Percentiles rank a stretch among this genome's conserved stretches.
Evolutionary conservation across 352 stramenopile genomes (phyloP).

Genomic region (Thalassiosira mediterranea): DNA sequence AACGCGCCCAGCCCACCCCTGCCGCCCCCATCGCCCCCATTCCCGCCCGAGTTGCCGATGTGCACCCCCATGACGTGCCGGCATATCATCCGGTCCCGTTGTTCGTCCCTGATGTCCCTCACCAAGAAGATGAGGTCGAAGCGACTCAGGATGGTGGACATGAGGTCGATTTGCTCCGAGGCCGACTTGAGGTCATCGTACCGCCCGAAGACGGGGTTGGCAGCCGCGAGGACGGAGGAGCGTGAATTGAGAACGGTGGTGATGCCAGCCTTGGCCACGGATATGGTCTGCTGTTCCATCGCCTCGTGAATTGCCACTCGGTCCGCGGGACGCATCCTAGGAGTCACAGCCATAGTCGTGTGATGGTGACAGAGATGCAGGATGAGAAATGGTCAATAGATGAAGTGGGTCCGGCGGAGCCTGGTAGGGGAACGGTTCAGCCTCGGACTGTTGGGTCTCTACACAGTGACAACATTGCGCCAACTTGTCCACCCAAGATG

Average conservation of each 20-base stretch:
- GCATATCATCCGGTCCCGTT: slow-evolving; percentile 94
- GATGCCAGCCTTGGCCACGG: slow-evolving; percentile 98
- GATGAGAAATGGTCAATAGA: no score
- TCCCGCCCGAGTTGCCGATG: slow-evolving; percentile 85
- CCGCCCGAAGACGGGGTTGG: slow-evolving; percentile 97
- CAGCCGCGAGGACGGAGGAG: slow-evolving; percentile 85
- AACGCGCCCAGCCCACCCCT: slow-evolving; percentile 31
- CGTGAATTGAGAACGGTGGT: slow-evolving; percentile 97
- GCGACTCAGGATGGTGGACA: slow-evolving; percentile 97
- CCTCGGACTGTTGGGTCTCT: no score
- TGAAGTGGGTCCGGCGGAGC: no score
- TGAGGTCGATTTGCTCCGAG: slow-evolving; percentile 98
- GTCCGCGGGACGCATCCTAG: slow-evolving; percentile 86
- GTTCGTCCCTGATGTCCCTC: slow-evolving; percentile 96
- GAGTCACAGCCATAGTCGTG: no score
- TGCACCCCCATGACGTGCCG: slow-evolving; percentile 98
- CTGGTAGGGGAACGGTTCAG: no score
- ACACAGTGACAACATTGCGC: no score
- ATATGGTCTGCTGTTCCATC: slow-evolving; percentile 99
- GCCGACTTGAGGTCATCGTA: slow-evolving; percentile 99
- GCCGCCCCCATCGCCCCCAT: slow-evolving; percentile 26
- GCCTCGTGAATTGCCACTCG: slow-evolving; percentile 98
- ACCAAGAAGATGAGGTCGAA: slow-evolving; percentile 99
- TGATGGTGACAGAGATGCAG: no score
- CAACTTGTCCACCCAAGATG: no score